Conservation (phyloP, 768 basidiomycete species). For the Russula abietina region DNA sequence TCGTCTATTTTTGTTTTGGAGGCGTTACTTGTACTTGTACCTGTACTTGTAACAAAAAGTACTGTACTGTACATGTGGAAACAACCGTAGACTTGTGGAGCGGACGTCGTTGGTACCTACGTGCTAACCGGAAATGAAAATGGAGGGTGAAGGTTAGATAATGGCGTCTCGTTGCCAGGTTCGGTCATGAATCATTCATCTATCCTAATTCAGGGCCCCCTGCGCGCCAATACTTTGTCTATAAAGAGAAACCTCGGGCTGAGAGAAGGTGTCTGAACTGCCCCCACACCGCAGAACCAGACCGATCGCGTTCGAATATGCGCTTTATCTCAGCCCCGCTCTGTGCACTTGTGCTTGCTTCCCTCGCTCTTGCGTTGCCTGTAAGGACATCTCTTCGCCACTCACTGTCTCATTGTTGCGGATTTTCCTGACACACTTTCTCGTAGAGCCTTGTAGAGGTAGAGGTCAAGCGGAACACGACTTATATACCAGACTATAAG, state of each 20-base stretch:
- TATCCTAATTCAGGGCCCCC: background rate
- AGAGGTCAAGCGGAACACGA: background rate
- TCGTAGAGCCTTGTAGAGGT: background rate
- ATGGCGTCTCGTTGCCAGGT: background rate
- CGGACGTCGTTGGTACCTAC: background rate
- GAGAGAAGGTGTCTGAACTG: background rate
- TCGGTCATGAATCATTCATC: background rate
- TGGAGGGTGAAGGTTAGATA: background rate
- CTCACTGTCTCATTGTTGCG: background rate
- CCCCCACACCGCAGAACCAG: background rate
- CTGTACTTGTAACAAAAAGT: background rate
- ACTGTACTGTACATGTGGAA: too few relatives aligned
- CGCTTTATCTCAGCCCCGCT: conserved; percentile 8
- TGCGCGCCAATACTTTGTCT: background rate
- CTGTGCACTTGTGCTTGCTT: background rate
- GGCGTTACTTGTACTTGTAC: too few relatives aligned
- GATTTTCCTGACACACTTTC: background rate
- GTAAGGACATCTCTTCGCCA: background rate
- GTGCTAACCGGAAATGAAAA: conserved; percentile 12
- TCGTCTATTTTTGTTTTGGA: background rate
- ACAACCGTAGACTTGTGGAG: background rate
- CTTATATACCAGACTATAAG: background rate
- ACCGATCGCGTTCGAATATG: background rate
- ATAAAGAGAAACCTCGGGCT: conserved; percentile 1
- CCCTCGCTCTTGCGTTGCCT: conserved; percentile 2